Conservation (phyloP, 345 rosid species). For the Passiflora organensis region DNA sequence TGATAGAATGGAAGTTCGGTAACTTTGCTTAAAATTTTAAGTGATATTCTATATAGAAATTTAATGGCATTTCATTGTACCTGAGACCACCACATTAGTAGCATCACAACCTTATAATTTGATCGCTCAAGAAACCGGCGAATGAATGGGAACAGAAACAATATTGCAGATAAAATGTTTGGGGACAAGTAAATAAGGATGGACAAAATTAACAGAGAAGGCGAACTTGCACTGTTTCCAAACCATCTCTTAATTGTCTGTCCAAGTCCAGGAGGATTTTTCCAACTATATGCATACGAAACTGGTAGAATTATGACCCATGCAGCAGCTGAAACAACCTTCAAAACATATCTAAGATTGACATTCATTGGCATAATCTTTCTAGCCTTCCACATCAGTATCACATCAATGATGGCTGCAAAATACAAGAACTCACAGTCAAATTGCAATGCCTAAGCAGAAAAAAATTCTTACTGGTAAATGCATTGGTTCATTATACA, state of each 20-base stretch:
- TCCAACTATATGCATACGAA: conserved; percentile 87
- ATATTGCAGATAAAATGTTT: conserved; percentile 73
- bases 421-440: conserved; percentile 11
- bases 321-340: conserved; percentile 86
- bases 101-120: conserved; percentile 78
- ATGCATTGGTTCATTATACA: no score
- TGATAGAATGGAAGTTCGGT: no score
- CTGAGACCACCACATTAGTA: conserved; percentile 99
- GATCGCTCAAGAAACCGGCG: conserved; percentile 97
- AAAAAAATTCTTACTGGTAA: no score
- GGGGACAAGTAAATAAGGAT: conserved; percentile 83
- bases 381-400: conserved; percentile 86
- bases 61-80: no score
- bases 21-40: no score
- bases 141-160: conserved; percentile 82
- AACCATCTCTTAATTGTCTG: conserved; percentile 92
- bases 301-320: conserved; percentile 93
- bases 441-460: no score
- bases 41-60: no score
- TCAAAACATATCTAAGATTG: conserved; percentile 88
- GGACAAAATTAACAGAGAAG: conserved; percentile 77
- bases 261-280: conserved; percentile 84
- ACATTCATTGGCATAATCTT: conserved; percentile 85
- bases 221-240: conserved; percentile 63
- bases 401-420: conserved; percentile 93